Evolutionary conservation across 164 flowering plant species (phyloP), one percentile per base, ranked within the genome.

Genomic region (Vitis cinerea): DNA sequence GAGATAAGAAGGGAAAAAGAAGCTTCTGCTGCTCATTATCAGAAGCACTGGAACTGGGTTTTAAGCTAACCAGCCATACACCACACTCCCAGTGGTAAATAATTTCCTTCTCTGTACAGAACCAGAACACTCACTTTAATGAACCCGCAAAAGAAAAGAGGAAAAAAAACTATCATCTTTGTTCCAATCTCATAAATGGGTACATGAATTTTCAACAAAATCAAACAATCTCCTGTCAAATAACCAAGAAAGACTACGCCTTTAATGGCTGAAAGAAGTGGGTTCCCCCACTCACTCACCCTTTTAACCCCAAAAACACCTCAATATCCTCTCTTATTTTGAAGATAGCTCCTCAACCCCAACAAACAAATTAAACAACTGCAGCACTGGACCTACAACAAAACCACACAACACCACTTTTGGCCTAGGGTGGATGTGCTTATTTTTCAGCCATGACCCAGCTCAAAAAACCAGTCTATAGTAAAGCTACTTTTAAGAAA

Each of bases 121-220:
- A 48, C 56, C 68, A 64, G 27, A 58, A 63, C 57, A 49, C 68
- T 71, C 64, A 58, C 69, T 71, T 71, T 62, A 30, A 64, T 71
- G 62, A 63, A 8, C 11, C 4, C 27, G 19, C 8, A 16, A 16
- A 56, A 56, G 16, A 56, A 56, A 7, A 16, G 15, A 29, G 19
- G 6, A 57, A 9, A 59, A 59, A 37, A 59, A 59, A 8, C 10
- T 27, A 14, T 23, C 27, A 23, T 23, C 27, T 23, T 2, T 23
- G 4, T 10, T 27, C 44, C 27, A 16, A 27, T 59, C 12, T 59
- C 5, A 23, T 59, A 59, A 59, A 59, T 59, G 61, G 37, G 61
- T 16, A 2, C 4, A 6, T 16, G 9, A 56, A 56, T 56, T 56
- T 16, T 56, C 59, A 56, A 23, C 11, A 19, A 17, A 56, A 56